These are phyloP conservation scores for Trichosporon sp. DNA, from an alignment of 1,284 basidiomycete species.

Conservation along the genomic window DNA sequence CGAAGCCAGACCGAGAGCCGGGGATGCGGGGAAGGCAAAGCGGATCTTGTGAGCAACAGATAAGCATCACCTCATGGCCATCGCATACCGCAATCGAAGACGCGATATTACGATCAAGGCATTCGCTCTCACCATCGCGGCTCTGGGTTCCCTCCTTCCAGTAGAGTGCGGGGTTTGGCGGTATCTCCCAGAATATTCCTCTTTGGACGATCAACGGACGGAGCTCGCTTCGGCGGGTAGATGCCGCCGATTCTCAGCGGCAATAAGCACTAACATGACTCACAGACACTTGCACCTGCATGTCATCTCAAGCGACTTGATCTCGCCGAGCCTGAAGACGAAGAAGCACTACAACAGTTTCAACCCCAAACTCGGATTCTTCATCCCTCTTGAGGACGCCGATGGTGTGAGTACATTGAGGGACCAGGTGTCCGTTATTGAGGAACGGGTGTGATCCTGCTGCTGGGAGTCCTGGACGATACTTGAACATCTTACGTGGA, in stretches of 20 bases:
- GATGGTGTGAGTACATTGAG: conserved; percentile 50
- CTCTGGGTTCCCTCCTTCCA: no score
- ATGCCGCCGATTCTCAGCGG: neutral
- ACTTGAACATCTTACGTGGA: no score
- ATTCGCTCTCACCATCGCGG: no score
- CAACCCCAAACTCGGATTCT: conserved; percentile 79
- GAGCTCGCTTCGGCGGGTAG: neutral
- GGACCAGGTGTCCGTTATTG: conserved; percentile 11
- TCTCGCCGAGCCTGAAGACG: conserved; percentile 67
- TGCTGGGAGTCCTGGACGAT: neutral
- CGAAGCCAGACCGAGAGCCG: no score
- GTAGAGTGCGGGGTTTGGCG: no score
- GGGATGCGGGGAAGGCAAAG: no score
- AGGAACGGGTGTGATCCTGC: neutral
- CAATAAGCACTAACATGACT: neutral
- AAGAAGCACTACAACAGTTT: conserved; percentile 97
- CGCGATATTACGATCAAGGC: no score
- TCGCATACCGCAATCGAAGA: no score
- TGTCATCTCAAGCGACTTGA: conserved; percentile 76
- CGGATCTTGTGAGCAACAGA: no score
- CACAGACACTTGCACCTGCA: conserved; percentile 78
- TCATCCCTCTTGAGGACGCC: conserved; percentile 53
- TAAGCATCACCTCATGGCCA: no score
- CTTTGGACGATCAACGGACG: neutral
- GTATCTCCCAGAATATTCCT: no score